Percentiles rank a stretch among this genome's conserved stretches.
phyloP scores from a whole-genome alignment of 2,329 filamentous ascomycete species.

The Sphaerulina populicola region DNA sequence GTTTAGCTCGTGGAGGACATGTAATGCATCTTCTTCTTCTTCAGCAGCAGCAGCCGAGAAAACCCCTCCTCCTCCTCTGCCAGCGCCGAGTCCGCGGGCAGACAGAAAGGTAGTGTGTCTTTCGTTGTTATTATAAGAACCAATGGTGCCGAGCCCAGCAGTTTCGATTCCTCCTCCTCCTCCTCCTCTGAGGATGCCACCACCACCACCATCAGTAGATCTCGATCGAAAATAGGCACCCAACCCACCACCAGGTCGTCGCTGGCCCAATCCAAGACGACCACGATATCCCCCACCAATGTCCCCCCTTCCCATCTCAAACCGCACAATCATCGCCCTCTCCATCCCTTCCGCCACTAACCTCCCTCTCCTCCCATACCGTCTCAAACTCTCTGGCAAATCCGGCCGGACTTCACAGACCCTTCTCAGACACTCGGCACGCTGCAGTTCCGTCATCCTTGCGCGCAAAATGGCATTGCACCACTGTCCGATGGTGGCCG shows the following conservation, averaged over 20 bases:
- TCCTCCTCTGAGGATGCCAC: background rate
- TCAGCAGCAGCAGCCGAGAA: background rate
- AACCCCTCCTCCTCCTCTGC: background rate
- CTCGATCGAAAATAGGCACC: background rate
- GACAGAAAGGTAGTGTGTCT: too few species aligned
- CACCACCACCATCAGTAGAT: constrained; percentile 2
- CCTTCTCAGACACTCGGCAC: constrained; percentile 8
- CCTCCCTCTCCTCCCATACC: constrained; percentile 8
- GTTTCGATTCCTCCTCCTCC: background rate
- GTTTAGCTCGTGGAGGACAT: background rate
- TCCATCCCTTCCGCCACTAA: constrained; percentile 11
- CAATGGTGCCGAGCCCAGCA: too few species aligned
- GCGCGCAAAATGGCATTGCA: constrained; percentile 14
- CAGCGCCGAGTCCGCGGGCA: background rate
- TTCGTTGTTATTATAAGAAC: too few species aligned
- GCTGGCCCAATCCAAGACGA: too few species aligned
- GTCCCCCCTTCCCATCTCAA: too few species aligned
- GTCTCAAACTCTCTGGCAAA: constrained; percentile 6
- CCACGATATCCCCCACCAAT: too few species aligned
- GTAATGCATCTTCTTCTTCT: too few species aligned
- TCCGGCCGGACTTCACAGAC: constrained; percentile 9
- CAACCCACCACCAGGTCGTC: too few species aligned
- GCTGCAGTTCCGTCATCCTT: constrained; percentile 8
- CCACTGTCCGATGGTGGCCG: constrained; percentile 13
- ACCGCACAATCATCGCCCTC: background rate